Conservation (phyloP, 2,329 filamentous ascomycete species). For the Stagonosporopsis vannaccii region DNA sequence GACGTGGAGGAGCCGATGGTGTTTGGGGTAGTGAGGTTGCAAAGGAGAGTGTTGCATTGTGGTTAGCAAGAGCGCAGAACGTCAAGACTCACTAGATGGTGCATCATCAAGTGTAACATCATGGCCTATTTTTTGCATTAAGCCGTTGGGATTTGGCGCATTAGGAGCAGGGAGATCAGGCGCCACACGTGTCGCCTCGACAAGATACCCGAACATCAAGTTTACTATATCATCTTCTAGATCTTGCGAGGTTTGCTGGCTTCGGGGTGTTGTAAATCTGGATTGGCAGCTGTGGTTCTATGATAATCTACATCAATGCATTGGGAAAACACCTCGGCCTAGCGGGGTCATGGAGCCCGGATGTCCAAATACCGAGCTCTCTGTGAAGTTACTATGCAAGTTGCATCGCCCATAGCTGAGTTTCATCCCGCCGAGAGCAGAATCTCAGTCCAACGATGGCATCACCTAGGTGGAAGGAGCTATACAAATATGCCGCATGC, state of each 20-base stretch:
- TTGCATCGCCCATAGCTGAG: background rate
- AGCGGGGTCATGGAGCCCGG: conserved; percentile 25
- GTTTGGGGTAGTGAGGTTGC: conserved; percentile 70
- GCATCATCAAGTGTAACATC: background rate
- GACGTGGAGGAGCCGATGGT: conserved; percentile 66
- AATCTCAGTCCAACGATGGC: conserved; percentile 24
- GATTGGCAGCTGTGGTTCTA: background rate
- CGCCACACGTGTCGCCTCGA: conserved; percentile 13
- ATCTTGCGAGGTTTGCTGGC: background rate
- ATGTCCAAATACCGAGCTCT: conserved; percentile 1
- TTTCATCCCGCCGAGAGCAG: background rate
- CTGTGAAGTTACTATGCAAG: background rate
- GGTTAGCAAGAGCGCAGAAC: conserved; percentile 56
- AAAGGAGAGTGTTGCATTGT: conserved; percentile 67
- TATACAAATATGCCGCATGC: conserved; percentile 45
- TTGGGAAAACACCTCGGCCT: conserved; percentile 24
- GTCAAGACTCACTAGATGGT: conserved; percentile 39
- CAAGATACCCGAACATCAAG: conserved; percentile 20
- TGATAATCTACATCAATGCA: background rate
- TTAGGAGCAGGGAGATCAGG: conserved; percentile 18
- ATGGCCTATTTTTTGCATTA: background rate
- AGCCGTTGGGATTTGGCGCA: conserved; percentile 14
- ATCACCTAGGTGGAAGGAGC: conserved; percentile 38
- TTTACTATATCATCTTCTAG: background rate
- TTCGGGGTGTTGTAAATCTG: background rate